Percentiles rank a stretch among this genome's conserved stretches.
These are phyloP conservation scores for Fusarium tricinctum DNA, from an alignment of 2,329 filamentous ascomycete genomes.

Conservation along the genomic window DNA sequence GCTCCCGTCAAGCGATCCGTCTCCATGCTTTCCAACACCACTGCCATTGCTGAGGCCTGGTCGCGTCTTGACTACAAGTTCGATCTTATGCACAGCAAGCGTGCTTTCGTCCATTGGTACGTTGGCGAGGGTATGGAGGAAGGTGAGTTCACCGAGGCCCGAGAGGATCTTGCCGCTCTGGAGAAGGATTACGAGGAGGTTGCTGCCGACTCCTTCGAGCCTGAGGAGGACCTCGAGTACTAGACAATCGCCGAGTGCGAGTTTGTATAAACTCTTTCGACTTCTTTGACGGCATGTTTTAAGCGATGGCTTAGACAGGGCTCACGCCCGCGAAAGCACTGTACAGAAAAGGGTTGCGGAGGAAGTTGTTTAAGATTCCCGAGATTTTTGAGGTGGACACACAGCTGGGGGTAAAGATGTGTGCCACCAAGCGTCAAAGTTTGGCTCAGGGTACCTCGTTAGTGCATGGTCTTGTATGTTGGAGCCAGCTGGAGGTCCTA, in stretches of 20 bases:
- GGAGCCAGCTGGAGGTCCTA: conserved; percentile 44
- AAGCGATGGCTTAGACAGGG: conserved; percentile 31
- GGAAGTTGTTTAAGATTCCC: conserved; percentile 51
- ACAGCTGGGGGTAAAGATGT: conserved; percentile 44
- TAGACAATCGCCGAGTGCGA: conserved; percentile 61
- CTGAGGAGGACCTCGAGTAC: conserved; percentile 81
- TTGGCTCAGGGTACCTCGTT: conserved; percentile 47
- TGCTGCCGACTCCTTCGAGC: conserved; percentile 77
- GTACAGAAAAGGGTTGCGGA: conserved; percentile 44
- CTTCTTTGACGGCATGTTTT: conserved; percentile 43
- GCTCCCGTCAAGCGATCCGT: conserved; percentile 74
- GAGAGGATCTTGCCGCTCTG: conserved; percentile 86
- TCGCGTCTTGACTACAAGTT: conserved; percentile 81
- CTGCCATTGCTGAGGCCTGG: conserved; percentile 80
- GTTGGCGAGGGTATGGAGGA: conserved; percentile 95
- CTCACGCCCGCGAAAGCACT: conserved; percentile 33
- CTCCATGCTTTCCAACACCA: conserved; percentile 82
- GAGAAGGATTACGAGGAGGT: conserved; percentile 93
- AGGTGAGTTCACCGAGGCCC: conserved; percentile 88
- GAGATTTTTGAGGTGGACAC: conserved; percentile 44
- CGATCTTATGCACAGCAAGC: conserved; percentile 84
- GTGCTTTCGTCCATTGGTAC: conserved; percentile 83
- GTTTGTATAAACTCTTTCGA: conserved; percentile 41
- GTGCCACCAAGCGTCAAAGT: conserved; percentile 41
- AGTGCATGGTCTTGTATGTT: conserved; percentile 46